phyloP scores from a whole-genome alignment of 1,284 basidiomycete species.

The Afroboletus lepidellus region DNA sequence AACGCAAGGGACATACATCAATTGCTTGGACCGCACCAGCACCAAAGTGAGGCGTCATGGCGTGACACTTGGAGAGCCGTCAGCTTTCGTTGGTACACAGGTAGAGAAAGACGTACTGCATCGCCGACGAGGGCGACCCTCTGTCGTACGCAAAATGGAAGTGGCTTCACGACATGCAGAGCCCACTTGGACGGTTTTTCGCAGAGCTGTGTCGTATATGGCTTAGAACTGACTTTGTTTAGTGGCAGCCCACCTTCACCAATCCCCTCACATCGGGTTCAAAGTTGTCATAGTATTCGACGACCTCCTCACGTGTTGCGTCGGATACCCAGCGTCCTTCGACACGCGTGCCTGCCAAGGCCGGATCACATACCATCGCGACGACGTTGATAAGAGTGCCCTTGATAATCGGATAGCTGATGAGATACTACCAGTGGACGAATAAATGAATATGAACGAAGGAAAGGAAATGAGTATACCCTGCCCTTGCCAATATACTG shows the following conservation, averaged over 20 bases:
- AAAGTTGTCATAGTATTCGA: conserved; percentile 38
- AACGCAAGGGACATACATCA: conserved; percentile 22
- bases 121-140: conserved; percentile 37
- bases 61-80: conserved; percentile 34
- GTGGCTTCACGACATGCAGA: conserved; percentile 28
- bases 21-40: conserved; percentile 36
- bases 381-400: conserved; percentile 45
- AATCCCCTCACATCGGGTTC: conserved; percentile 42
- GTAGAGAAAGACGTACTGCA: conserved; percentile 24
- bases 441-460: no score
- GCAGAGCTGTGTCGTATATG: conserved; percentile 12
- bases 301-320: conserved; percentile 32
- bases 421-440: conserved; percentile 46
- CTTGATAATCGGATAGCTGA: conserved; percentile 44
- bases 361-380: conserved; percentile 34
- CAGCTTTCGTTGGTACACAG: neutral
- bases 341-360: conserved; percentile 36
- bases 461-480: conserved; percentile 38
- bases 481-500: conserved; percentile 47
- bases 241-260: conserved; percentile 6
- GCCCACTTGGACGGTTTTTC: conserved; percentile 31
- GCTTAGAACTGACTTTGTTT: neutral
- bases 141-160: conserved; percentile 31
- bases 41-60: conserved; percentile 33
- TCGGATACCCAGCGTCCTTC: conserved; percentile 38